A percentile compares a stretch with the other conserved stretches of the same genome.
Evolutionary conservation across 352 stramenopile species (phyloP).

Genomic region (Pythium graminicola): DNA sequence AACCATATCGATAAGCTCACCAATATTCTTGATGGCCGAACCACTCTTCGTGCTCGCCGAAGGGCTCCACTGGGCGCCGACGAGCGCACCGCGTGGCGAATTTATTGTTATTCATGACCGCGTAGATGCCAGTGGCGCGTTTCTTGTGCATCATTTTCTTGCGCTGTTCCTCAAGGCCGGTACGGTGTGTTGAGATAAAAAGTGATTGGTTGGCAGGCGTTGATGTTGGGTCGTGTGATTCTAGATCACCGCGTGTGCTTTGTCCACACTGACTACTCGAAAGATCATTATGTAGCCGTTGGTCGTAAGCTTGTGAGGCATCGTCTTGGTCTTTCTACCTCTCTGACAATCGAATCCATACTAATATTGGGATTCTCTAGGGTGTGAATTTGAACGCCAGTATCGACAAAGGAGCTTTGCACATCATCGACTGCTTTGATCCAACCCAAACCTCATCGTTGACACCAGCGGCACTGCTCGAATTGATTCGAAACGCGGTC

Average conservation of each 20-base stretch:
- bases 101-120: slow-evolving; percentile 54
- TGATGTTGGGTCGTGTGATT: neutral
- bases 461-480: slow-evolving; percentile 24
- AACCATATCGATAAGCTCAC: neutral
- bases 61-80: slow-evolving; percentile 45
- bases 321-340: neutral
- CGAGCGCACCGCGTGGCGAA: slow-evolving; percentile 40
- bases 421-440: slow-evolving; percentile 35
- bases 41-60: slow-evolving; percentile 44
- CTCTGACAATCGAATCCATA: too few species aligned
- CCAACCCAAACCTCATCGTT: neutral
- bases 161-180: slow-evolving; percentile 65
- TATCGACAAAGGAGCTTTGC: slow-evolving; percentile 31
- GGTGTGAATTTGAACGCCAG: slow-evolving; percentile 43
- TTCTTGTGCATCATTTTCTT: slow-evolving; percentile 68
- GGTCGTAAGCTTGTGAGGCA: slow-evolving; percentile 54
- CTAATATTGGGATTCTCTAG: slow-evolving; percentile 18
- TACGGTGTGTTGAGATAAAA: slow-evolving; percentile 1
- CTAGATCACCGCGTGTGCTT: slow-evolving; percentile 55
- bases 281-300: slow-evolving; percentile 55
- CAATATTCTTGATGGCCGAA: slow-evolving; percentile 40
- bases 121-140: slow-evolving; percentile 44
- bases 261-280: slow-evolving; percentile 36
- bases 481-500: slow-evolving; percentile 34
- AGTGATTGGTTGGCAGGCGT: neutral